phyloP scores from a whole-genome alignment of 2,329 filamentous ascomycete genomes.

The Emergomyces orientalis region DNA sequence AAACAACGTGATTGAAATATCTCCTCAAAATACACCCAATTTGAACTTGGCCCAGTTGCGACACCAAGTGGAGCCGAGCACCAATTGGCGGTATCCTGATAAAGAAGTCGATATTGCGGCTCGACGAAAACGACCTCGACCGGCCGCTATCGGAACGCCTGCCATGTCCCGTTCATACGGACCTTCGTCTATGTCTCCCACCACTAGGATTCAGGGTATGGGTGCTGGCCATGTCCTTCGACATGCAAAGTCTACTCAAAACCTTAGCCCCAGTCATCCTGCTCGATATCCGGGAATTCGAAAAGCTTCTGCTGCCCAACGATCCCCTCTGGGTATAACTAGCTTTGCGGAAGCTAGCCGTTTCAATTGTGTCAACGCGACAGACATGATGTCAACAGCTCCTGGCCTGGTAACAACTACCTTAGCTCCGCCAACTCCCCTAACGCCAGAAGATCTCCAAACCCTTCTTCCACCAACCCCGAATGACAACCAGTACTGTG shows the following conservation, averaged over 20 bases:
- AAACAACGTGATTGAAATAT: constrained; percentile 11
- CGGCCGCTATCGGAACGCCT: constrained; percentile 38
- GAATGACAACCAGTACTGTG: constrained; percentile 30
- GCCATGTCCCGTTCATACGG: constrained; percentile 31
- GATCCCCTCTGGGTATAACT: constrained; percentile 39
- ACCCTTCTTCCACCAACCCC: constrained; percentile 34
- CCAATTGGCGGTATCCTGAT: constrained; percentile 29
- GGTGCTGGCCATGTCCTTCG: constrained; percentile 32
- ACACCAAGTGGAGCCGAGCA: constrained; percentile 18
- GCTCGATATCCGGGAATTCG: constrained; percentile 39
- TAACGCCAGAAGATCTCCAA: constrained; percentile 36
- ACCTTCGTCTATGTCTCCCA: constrained; percentile 36
- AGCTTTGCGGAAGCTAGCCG: constrained; percentile 37
- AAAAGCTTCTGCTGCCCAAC: constrained; percentile 38
- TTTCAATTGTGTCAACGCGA: constrained; percentile 25
- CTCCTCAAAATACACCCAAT: constrained; percentile 7
- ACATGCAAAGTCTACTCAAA: constrained; percentile 39
- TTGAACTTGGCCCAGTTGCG: constrained; percentile 18
- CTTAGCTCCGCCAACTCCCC: constrained; percentile 35
- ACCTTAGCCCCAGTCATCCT: constrained; percentile 25
- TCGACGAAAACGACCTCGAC: constrained; percentile 38
- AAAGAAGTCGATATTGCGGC: constrained; percentile 40
- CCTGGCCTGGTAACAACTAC: constrained; percentile 28
- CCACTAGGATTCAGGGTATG: constrained; percentile 26
- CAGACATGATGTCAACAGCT: constrained; percentile 26